Evolutionary conservation across 129 eudicot species (phyloP).

Genomic region (Centella asiatica): DNA sequence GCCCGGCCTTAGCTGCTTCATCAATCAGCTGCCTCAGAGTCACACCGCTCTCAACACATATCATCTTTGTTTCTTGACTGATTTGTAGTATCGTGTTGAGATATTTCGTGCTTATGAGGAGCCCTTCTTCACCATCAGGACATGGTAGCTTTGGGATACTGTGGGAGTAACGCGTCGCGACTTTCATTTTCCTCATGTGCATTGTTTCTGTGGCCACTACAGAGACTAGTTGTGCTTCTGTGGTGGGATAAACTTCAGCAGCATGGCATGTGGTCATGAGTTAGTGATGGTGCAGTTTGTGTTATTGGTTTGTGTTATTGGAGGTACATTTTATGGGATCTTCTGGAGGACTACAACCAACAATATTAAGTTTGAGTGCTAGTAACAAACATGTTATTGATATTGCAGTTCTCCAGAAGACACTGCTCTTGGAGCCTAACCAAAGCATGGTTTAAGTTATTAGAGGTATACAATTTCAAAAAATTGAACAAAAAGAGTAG

Average conservation of each 20-base stretch:
- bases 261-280: slow-evolving; percentile 46
- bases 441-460: too few species aligned
- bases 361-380: too few species aligned
- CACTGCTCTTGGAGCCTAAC: too few species aligned
- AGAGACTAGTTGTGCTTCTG: slow-evolving; percentile 53
- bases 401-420: too few species aligned
- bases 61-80: slow-evolving; percentile 20
- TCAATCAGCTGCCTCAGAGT: slow-evolving; percentile 52
- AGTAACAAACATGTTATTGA: too few species aligned
- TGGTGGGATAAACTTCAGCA: slow-evolving; percentile 43
- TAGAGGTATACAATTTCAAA: too few species aligned
- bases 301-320: slow-evolving; percentile 15
- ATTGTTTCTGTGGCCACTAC: slow-evolving; percentile 44
- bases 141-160: slow-evolving; percentile 78
- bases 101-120: slow-evolving; percentile 59
- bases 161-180: slow-evolving; percentile 54
- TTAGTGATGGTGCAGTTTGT: slow-evolving; percentile 67
- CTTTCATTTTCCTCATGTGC: slow-evolving; percentile 45
- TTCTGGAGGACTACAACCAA: slow-evolving; percentile 39
- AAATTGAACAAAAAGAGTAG: too few species aligned
- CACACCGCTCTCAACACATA: slow-evolving; percentile 60
- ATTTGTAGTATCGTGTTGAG: slow-evolving; percentile 30
- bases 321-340: slow-evolving; percentile 55
- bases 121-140: slow-evolving; percentile 51
- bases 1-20: slow-evolving; percentile 49